Evolutionary conservation across 192 early-diverging fungal genomes (phyloP).

Genomic region (Funneliformis mosseae): DNA sequence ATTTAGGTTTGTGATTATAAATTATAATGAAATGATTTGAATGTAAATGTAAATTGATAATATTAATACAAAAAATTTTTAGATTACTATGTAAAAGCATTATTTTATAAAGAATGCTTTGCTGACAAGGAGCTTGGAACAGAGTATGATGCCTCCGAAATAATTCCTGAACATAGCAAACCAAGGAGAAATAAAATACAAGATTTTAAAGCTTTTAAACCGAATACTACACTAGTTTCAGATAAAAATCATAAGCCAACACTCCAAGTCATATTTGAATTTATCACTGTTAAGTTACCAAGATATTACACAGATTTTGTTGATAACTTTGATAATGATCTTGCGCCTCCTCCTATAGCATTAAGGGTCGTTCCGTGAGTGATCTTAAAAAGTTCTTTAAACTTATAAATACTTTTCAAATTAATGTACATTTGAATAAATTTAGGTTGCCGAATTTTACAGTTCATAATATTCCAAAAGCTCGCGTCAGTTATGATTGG

Average conservation of each 20-base stretch:
- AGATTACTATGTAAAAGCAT: neutral
- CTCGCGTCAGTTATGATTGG: neutral
- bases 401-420: no score
- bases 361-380: constrained; percentile 7
- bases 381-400: neutral
- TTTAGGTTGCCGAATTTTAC: neutral
- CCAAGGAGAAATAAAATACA: neutral
- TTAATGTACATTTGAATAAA: neutral
- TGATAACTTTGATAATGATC: neutral
- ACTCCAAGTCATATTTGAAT: neutral
- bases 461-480: neutral
- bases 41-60: neutral
- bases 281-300: neutral
- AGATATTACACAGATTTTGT: neutral
- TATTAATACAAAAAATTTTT: neutral
- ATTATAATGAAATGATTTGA: neutral
- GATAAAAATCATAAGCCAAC: neutral
- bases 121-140: neutral
- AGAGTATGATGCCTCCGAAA: neutral
- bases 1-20: neutral
- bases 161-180: neutral
- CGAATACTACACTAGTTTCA: neutral
- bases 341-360: neutral
- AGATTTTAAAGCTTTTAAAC: constrained; percentile 4
- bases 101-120: constrained; percentile 12